Percentiles rank a stretch among this genome's conserved stretches.
Conservation (phyloP, 78 protist species). For the Dictyostelium firmibasis region DNA sequence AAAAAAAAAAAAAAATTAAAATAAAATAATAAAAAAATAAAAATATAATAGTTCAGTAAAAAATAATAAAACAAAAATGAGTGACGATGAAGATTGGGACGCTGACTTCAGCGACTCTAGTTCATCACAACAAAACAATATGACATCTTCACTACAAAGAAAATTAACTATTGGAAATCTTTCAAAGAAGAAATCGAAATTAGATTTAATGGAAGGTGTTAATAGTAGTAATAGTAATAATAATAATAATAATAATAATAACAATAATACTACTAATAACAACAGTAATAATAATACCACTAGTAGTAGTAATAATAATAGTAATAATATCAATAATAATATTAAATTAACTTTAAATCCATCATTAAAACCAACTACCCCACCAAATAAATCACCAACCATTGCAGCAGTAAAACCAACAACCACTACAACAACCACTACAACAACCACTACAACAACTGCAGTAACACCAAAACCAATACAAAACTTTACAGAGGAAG, state of each 20-base stretch:
- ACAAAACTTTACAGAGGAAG: slow-evolving; percentile 13
- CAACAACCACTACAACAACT: neutral
- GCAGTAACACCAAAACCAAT: slow-evolving; percentile 6
- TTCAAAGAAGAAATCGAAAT: slow-evolving; percentile 47
- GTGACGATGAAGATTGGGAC: slow-evolving; percentile 81
- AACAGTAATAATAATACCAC: neutral
- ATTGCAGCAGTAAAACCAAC: neutral
- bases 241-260: neutral
- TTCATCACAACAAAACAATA: neutral
- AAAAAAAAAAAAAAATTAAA: neutral
- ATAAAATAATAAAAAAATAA: no score
- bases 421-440: neutral
- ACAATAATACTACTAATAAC: neutral
- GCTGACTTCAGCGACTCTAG: slow-evolving; percentile 32
- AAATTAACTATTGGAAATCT: slow-evolving; percentile 60
- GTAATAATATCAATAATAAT: neutral
- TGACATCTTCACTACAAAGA: slow-evolving; percentile 47
- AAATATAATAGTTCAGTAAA: no score
- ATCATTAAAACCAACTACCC: neutral
- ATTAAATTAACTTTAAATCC: neutral
- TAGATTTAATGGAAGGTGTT: neutral
- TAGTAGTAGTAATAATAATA: neutral
- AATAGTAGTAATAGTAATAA: neutral
- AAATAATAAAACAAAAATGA: slow-evolving; percentile 45
- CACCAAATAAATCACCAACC: slow-evolving; percentile 1